phyloP scores from a whole-genome alignment of 2,329 filamentous ascomycete genomes.

The Drechslerella dactyloides region DNA sequence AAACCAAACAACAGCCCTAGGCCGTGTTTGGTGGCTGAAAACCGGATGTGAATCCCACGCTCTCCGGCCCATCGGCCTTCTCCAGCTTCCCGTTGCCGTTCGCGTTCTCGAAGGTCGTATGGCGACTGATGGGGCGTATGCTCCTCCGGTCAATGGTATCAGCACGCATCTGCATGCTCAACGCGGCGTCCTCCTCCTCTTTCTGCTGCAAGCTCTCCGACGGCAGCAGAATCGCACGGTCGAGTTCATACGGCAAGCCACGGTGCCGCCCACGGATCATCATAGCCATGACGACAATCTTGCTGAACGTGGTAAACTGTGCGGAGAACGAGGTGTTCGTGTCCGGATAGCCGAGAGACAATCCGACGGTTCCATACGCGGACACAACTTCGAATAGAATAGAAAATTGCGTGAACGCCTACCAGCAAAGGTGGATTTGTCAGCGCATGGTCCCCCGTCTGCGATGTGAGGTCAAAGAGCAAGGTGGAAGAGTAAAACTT shows the following conservation, averaged over 20 bases:
- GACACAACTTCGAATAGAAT: slow-evolving; percentile 84
- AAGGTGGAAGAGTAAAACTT: slow-evolving; percentile 31
- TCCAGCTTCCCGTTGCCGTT: neutral
- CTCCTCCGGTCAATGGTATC: slow-evolving; percentile 40
- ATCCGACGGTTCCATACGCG: slow-evolving; percentile 90
- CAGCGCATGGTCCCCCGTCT: slow-evolving; percentile 3
- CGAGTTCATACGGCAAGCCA: slow-evolving; percentile 72
- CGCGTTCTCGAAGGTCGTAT: slow-evolving; percentile 17
- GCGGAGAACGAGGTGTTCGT: slow-evolving; percentile 81
- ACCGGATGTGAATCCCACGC: slow-evolving; percentile 15
- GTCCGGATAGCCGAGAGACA: slow-evolving; percentile 80
- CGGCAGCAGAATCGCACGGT: slow-evolving; percentile 73
- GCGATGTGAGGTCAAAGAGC: too few relatives aligned
- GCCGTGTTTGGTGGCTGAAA: slow-evolving; percentile 27
- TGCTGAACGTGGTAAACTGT: slow-evolving; percentile 76
- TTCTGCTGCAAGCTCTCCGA: slow-evolving; percentile 69
- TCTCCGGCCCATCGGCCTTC: slow-evolving; percentile 5
- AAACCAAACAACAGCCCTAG: slow-evolving; percentile 38
- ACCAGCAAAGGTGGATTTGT: neutral
- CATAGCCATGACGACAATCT: slow-evolving; percentile 73
- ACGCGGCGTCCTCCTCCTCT: slow-evolving; percentile 64
- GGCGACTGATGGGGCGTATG: slow-evolving; percentile 29
- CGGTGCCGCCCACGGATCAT: slow-evolving; percentile 73
- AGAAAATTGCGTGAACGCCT: slow-evolving; percentile 54
- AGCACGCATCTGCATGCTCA: slow-evolving; percentile 56